Evolutionary conservation across 495 filamentous ascomycete species (phyloP).

Genomic region (Pyrenula massariospora): DNA sequence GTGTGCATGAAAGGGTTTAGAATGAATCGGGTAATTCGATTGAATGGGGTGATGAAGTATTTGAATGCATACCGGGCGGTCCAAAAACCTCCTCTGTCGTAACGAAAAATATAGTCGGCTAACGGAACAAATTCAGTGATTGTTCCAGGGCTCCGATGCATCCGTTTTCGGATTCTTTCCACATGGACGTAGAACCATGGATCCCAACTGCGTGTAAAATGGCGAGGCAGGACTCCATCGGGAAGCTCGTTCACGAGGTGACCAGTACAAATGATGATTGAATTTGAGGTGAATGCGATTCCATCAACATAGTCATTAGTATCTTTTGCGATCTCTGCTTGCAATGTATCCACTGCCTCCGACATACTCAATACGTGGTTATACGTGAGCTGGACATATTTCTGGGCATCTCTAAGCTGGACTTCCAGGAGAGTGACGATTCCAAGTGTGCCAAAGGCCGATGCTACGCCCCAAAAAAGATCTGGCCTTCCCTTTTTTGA

Average conservation of each 20-base stretch:
- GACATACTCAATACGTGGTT: slow-evolving; percentile 22
- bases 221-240: slow-evolving; percentile 9
- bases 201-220: slow-evolving; percentile 36
- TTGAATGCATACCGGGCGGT: slow-evolving; percentile 35
- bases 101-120: slow-evolving; percentile 50
- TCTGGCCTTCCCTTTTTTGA: slow-evolving; percentile 24
- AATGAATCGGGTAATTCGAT: slow-evolving; percentile 35
- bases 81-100: slow-evolving; percentile 54
- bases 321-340: slow-evolving; percentile 14
- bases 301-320: slow-evolving; percentile 44
- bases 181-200: slow-evolving; percentile 52
- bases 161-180: neutral
- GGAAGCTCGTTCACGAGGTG: slow-evolving; percentile 21
- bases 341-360: slow-evolving; percentile 26
- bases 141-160: neutral
- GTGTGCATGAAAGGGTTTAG: slow-evolving; percentile 43
- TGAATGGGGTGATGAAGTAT: slow-evolving; percentile 48
- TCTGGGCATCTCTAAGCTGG: slow-evolving; percentile 31
- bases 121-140: slow-evolving; percentile 37
- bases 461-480: slow-evolving; percentile 41
- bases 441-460: slow-evolving; percentile 39
- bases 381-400: slow-evolving; percentile 38
- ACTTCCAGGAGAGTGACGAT: slow-evolving; percentile 42
- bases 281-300: slow-evolving; percentile 30
- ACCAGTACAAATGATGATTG: slow-evolving; percentile 37